Evolutionary conservation across 164 flowering plant species (phyloP).

Genomic region (Umbellularia californica): DNA sequence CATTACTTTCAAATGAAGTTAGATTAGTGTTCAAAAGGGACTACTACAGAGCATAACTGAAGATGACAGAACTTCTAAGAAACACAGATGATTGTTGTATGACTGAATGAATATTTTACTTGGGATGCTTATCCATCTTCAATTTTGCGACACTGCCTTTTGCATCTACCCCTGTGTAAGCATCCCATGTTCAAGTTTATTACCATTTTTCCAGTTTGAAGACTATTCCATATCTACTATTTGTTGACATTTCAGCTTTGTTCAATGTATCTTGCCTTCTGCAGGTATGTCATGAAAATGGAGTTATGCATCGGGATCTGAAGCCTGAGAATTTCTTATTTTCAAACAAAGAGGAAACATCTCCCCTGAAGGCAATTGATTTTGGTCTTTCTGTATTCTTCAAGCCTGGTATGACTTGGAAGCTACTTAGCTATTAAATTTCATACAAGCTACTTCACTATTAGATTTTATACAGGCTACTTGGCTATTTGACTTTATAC

Average conservation of each 20-base stretch:
- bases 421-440: background rate
- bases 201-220: background rate
- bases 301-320: constrained; percentile 66
- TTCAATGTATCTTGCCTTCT: background rate
- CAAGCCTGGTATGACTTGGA: constrained; percentile 39
- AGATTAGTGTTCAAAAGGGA: no score
- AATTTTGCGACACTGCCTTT: background rate
- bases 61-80: no score
- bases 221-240: background rate
- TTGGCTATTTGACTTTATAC: background rate
- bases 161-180: background rate
- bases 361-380: constrained; percentile 58
- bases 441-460: background rate
- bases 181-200: background rate
- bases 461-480: background rate
- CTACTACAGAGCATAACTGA: no score
- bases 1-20: no score
- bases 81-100: no score
- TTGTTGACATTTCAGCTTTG: background rate
- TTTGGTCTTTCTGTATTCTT: constrained; percentile 69
- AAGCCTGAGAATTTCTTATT: constrained; percentile 75
- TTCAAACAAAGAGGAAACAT: constrained; percentile 31
- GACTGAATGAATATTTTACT: background rate
- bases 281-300: constrained; percentile 50
- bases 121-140: background rate